These are phyloP conservation scores for Turnera subulata DNA, from an alignment of 345 rosid species.

Conservation along the genomic window DNA sequence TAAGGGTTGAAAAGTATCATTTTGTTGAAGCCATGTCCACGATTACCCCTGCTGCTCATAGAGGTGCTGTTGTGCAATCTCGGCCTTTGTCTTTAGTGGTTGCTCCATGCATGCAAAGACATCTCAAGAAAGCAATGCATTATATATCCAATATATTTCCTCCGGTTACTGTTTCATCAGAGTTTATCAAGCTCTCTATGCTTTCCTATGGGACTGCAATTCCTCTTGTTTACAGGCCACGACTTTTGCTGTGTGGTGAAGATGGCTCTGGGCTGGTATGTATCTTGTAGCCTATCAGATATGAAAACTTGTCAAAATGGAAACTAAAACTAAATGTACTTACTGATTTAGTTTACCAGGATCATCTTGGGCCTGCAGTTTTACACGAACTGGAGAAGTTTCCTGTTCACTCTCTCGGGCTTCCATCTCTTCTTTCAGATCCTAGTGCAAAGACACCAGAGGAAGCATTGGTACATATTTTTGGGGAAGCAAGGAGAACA, in stretches of 20 bases:
- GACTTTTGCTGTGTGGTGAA: conserved; percentile 74
- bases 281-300: conserved; percentile 30
- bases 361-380: conserved; percentile 98
- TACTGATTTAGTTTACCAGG: conserved; percentile 83
- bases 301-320: conserved; percentile 11
- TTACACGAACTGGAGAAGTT: conserved; percentile 94
- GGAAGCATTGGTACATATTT: conserved; percentile 97
- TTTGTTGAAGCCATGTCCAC: conserved; percentile 94
- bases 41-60: conserved; percentile 97
- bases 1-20: conserved; percentile 81
- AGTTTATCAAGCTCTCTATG: conserved; percentile 82
- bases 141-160: conserved; percentile 70
- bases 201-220: conserved; percentile 89
- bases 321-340: conserved; percentile 52
- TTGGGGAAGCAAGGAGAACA: conserved; percentile 96
- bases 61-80: conserved; percentile 93
- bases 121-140: conserved; percentile 72
- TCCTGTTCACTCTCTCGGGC: conserved; percentile 97
- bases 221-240: conserved; percentile 95
- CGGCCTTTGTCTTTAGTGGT: conserved; percentile 94
- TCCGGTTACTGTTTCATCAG: conserved; percentile 61
- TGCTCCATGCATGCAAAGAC: conserved; percentile 81
- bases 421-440: conserved; percentile 96
- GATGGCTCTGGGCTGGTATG: conserved; percentile 97
- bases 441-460: conserved; percentile 99